Evolutionary conservation across 1,284 basidiomycete genomes (phyloP).

Genomic region (Microbotryum saponariae): DNA sequence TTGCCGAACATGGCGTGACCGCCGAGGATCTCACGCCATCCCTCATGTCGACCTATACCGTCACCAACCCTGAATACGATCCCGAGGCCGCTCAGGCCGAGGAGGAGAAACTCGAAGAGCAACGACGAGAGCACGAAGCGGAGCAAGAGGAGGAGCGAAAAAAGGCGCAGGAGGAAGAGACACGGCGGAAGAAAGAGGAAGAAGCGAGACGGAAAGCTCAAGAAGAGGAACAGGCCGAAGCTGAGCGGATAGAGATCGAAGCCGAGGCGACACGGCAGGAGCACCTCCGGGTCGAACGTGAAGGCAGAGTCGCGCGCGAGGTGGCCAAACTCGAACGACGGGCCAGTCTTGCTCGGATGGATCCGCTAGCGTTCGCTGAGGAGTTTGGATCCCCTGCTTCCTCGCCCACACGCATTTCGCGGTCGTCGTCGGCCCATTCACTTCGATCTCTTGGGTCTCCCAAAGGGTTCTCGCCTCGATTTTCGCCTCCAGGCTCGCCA

Average conservation of each 20-base stretch:
- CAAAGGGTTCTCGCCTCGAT: background rate
- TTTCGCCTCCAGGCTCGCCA: background rate
- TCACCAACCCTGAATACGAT: slow-evolving; percentile 92
- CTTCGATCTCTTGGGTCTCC: background rate
- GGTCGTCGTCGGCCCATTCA: background rate
- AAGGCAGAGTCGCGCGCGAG: slow-evolving; percentile 14
- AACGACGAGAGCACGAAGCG: slow-evolving; percentile 1
- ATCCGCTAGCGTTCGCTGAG: background rate
- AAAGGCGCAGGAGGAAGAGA: slow-evolving; percentile 5
- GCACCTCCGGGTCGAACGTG: background rate
- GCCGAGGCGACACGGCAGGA: slow-evolving; percentile 3
- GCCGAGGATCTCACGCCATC: slow-evolving; percentile 80
- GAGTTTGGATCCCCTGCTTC: background rate
- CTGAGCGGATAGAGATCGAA: slow-evolving; percentile 4
- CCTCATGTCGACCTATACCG: slow-evolving; percentile 88
- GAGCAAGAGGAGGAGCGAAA: slow-evolving; percentile 3
- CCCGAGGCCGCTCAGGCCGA: slow-evolving; percentile 53
- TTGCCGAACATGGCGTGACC: slow-evolving; percentile 78
- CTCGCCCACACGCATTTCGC: background rate
- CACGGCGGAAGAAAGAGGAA: slow-evolving; percentile 47
- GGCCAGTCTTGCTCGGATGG: slow-evolving; percentile 16
- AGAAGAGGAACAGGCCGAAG: slow-evolving; percentile 36
- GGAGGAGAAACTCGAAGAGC: slow-evolving; percentile 6
- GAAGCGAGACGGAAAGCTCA: slow-evolving; percentile 41
- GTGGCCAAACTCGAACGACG: slow-evolving; percentile 27